Conservation (phyloP, 148 eudicot species). For the Salicornia ramosissima region DNA sequence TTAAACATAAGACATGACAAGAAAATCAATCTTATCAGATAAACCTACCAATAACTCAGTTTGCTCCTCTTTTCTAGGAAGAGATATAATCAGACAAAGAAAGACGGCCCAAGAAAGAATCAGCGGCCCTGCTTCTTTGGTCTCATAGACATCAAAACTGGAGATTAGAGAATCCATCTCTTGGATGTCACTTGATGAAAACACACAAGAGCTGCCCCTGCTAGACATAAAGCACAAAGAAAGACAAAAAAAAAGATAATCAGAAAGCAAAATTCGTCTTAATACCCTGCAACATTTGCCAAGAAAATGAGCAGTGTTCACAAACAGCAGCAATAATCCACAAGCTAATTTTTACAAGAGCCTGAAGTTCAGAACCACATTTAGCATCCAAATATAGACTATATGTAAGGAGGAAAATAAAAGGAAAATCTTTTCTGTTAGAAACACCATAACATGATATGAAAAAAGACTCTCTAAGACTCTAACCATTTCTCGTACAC, state of each 20-base stretch:
- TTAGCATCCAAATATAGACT: not conserved
- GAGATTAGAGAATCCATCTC: constrained; percentile 71
- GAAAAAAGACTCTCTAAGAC: no score
- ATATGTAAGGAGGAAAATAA: no score
- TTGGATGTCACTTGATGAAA: constrained; percentile 58
- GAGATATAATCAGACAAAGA: constrained; percentile 77
- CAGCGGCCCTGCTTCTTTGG: constrained; percentile 76
- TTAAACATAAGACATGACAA: constrained; percentile 4
- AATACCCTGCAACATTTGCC: not conserved
- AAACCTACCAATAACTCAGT: constrained; percentile 47
- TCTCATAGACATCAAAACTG: constrained; percentile 50
- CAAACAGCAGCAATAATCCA: not conserved
- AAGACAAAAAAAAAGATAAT: not conserved
- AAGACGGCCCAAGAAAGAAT: constrained; percentile 88
- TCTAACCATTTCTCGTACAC: no score
- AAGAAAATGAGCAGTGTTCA: not conserved
- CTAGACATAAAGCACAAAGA: constrained; percentile 14
- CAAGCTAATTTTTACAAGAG: not conserved
- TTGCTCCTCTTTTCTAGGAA: constrained; percentile 59
- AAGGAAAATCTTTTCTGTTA: not conserved
- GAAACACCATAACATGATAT: not conserved
- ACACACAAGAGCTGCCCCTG: constrained; percentile 67
- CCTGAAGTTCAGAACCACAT: not conserved
- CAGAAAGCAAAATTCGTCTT: not conserved
- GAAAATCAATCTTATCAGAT: not conserved